Evolutionary conservation across 192 early-diverging fungal species (phyloP).

Genomic region (Diversispora epigaea): DNA sequence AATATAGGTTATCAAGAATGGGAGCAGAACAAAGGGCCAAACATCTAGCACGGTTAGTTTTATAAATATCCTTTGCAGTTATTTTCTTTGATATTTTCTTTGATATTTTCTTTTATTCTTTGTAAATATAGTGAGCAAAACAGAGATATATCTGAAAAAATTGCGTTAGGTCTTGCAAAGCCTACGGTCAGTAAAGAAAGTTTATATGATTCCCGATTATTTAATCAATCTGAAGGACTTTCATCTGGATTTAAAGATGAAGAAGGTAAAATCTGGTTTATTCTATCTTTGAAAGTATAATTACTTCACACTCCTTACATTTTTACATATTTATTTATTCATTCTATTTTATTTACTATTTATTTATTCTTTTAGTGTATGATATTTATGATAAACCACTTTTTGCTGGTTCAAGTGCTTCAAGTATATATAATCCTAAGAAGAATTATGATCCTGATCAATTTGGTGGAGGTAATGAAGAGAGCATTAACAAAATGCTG

Average conservation of each 20-base stretch:
- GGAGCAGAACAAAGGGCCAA: constrained; percentile 84
- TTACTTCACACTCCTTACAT: neutral
- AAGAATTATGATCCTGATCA: constrained; percentile 50
- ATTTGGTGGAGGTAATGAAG: constrained; percentile 63
- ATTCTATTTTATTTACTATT: neutral
- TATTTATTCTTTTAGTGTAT: constrained; percentile 54
- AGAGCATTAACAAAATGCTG: constrained; percentile 69
- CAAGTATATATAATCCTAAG: constrained; percentile 82
- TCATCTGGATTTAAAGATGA: constrained; percentile 87
- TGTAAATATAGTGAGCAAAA: constrained; percentile 58
- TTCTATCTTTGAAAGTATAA: neutral
- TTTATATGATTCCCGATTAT: constrained; percentile 92
- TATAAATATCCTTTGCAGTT: neutral
- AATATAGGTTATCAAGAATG: constrained; percentile 84
- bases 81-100: constrained; percentile 1
- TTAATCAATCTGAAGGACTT: constrained; percentile 88
- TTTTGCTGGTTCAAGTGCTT: constrained; percentile 65
- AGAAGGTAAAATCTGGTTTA: constrained; percentile 50
- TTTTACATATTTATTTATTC: neutral
- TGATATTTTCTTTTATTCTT: neutral
- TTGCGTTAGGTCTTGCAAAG: constrained; percentile 94
- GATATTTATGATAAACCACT: constrained; percentile 95
- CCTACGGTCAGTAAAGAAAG: constrained; percentile 86
- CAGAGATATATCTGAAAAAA: constrained; percentile 98
- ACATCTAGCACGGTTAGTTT: constrained; percentile 58